A percentile compares a stretch with the other conserved stretches of the same genome.
Conservation (phyloP, 1,284 basidiomycete species). For the Trichosporon sp. region DNA sequence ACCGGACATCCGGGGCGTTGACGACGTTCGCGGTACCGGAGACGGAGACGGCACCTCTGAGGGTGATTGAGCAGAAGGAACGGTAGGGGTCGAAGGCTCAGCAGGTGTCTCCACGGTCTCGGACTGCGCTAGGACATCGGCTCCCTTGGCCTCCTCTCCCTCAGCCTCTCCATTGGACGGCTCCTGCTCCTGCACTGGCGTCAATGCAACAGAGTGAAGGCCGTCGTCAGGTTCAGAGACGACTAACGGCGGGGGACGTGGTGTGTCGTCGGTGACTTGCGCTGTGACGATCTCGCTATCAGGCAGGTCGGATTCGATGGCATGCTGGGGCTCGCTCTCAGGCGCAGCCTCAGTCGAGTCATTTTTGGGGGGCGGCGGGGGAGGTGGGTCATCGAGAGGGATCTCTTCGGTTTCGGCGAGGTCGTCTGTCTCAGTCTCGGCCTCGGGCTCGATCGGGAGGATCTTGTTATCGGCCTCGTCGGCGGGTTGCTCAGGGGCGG, state of each 20-base stretch:
- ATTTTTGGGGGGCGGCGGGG: not conserved
- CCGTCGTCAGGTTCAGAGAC: not conserved
- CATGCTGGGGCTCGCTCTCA: not conserved
- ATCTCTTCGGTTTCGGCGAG: not conserved
- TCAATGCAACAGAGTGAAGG: not conserved
- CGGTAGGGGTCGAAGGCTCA: not conserved
- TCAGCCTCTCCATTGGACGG: not conserved
- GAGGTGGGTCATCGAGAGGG: not conserved
- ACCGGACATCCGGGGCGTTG: not conserved
- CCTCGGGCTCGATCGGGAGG: not conserved
- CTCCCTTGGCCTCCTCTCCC: not conserved
- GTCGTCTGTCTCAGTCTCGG: not conserved
- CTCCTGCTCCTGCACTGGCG: slow-evolving; percentile 3
- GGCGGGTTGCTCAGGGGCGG: not conserved
- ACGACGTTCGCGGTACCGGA: slow-evolving; percentile 9
- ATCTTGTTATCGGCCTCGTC: not conserved
- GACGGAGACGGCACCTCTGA: slow-evolving; percentile 21
- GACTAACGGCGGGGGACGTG: not conserved
- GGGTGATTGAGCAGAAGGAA: not conserved
- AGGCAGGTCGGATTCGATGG: not conserved
- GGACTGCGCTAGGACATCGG: not conserved
- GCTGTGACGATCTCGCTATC: not conserved
- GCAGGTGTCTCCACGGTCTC: not conserved
- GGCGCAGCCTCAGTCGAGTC: not conserved
- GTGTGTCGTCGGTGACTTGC: not conserved